phyloP scores from a whole-genome alignment of 768 basidiomycete genomes.

The Epithele typhae region DNA sequence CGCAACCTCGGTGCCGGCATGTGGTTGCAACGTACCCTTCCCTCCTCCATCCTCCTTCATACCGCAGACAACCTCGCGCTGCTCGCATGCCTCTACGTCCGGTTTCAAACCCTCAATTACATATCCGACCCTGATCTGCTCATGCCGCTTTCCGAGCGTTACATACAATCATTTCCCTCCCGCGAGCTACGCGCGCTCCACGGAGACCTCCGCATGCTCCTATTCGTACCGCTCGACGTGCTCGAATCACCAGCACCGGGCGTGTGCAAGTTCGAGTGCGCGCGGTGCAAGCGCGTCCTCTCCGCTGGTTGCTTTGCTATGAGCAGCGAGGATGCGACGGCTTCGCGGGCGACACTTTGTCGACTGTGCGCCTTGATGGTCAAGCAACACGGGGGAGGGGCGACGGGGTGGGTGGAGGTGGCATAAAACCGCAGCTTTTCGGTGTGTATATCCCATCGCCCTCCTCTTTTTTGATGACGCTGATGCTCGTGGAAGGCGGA shows the following conservation, averaged over 20 bases:
- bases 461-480: too few species aligned
- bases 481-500: too few species aligned
- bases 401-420: too few species aligned
- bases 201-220: neutral
- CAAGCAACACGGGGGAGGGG: too few species aligned
- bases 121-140: neutral
- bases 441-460: too few species aligned
- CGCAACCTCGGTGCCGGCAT: conserved; percentile 19
- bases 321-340: neutral
- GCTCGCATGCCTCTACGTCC: conserved; percentile 28
- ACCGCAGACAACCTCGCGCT: conserved; percentile 35
- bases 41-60: conserved; percentile 27
- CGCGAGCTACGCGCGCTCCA: neutral
- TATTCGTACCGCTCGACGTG: conserved; percentile 1
- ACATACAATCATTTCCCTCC: neutral
- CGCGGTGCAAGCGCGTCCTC: conserved; percentile 1
- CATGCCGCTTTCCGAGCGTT: neutral
- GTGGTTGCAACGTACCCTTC: conserved; percentile 32
- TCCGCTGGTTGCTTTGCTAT: neutral
- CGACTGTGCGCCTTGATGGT: neutral
- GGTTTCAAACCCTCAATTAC: conserved; percentile 15
- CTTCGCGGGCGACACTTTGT: neutral
- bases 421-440: too few species aligned
- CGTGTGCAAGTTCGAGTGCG: neutral
- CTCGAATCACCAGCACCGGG: neutral